These are phyloP conservation scores for Leccinum sublutescens DNA, from an alignment of 768 basidiomycete species.

Conservation along the genomic window DNA sequence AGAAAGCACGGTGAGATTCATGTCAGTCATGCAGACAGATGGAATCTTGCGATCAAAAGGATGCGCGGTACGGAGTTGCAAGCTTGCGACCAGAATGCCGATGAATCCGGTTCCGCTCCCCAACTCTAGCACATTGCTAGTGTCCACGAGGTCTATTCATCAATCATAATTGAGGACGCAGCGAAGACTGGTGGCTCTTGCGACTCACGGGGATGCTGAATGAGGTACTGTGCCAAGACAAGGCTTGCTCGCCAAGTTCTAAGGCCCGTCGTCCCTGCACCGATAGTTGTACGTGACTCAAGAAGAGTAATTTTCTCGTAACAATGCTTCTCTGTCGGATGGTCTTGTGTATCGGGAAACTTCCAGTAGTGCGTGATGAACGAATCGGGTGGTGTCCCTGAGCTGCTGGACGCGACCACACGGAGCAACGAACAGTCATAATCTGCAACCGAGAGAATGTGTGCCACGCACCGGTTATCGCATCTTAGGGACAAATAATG, in stretches of 20 bases:
- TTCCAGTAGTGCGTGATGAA: constrained; percentile 70
- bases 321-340: constrained; percentile 1
- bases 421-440: background rate
- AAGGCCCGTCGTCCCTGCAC: constrained; percentile 62
- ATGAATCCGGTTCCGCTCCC: constrained; percentile 79
- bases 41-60: constrained; percentile 4
- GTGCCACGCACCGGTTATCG: constrained; percentile 37
- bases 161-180: background rate
- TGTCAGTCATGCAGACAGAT: constrained; percentile 58
- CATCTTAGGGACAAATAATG: constrained; percentile 50
- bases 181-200: background rate
- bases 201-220: constrained; percentile 51
- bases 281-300: constrained; percentile 73
- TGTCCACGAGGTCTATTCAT: constrained; percentile 8
- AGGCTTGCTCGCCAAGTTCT: constrained; percentile 79
- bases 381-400: constrained; percentile 38
- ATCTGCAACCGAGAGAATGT: background rate
- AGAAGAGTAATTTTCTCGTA: constrained; percentile 56
- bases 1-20: constrained; percentile 58
- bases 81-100: constrained; percentile 56
- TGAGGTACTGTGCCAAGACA: constrained; percentile 59
- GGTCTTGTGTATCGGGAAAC: constrained; percentile 1
- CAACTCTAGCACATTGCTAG: constrained; percentile 61
- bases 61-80: constrained; percentile 41
- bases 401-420: constrained; percentile 14